Evolutionary conservation across 441 rosid species (phyloP), one percentile per base, ranked within the genome.

Genomic region (Gossypium lobatum): DNA sequence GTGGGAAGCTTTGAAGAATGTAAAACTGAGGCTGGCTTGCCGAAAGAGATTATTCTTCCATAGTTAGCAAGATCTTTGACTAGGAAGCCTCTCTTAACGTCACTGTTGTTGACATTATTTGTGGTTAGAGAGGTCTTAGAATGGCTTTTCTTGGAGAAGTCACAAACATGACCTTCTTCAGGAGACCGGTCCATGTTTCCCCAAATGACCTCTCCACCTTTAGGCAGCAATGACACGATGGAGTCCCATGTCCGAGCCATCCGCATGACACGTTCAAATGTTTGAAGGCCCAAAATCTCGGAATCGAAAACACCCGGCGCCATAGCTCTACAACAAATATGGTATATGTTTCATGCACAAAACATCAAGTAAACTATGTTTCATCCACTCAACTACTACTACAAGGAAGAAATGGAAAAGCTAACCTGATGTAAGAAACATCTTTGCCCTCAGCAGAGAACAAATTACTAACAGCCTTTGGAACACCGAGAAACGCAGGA

Each of bases 121-220:
- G 76, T 75, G 52, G 13, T 72, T 10, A 28, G 10, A 37, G 64
- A 74, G 16, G 74, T 70, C 70, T 55, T 79, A 14, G 8, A n/a
- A 16, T 60, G 64, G 59, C 73, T 78, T 70, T 78, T 80, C 81
- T 77, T 86, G n/a, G 79, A 76, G 54, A 67, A 59, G 60, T 46
- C 75, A 53, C 91, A 88, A 3, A n/a, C 57, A 23, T 73, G 58
- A 34, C 75, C 81, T 80, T 82, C 92, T 77, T 88, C 93, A 3
- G 85, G 85, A 4, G 87, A 82, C 78, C 87, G 81, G 59, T 91
- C 89, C 74, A 82, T 70, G 84, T 79, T 69, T 2, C 92, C 92
- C 96, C 92, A 89, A 17, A 91, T 83, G 23, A 84, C 70, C 65
- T 89, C 92, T 76, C 96, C 94, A 1, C 96, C 93, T 75, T 91